Evolutionary conservation across 768 basidiomycete species (phyloP).

Genomic region (Clavulina sp.): DNA sequence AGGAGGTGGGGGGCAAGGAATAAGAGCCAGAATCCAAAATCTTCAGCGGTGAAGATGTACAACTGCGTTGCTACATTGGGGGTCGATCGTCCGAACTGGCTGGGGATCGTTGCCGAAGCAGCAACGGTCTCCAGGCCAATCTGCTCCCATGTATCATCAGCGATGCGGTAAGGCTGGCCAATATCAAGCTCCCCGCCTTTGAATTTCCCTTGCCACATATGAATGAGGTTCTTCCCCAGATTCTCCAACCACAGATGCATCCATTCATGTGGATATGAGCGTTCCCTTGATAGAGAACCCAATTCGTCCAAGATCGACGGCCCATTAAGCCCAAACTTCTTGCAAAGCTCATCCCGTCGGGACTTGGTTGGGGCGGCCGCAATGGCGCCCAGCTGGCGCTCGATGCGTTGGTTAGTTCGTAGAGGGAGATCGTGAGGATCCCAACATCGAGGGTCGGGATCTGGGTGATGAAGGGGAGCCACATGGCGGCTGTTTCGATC

Average conservation of each 20-base stretch:
- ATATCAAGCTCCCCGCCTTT: neutral
- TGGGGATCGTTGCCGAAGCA: constrained; percentile 6
- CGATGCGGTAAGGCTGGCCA: neutral
- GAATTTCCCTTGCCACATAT: constrained; percentile 6
- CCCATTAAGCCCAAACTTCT: constrained; percentile 8
- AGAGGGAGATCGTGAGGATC: constrained; percentile 22
- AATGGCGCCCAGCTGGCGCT: neutral
- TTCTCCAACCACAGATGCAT: constrained; percentile 14
- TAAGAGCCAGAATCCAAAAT: constrained; percentile 14
- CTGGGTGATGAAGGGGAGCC: constrained; percentile 13
- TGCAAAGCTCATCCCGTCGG: neutral
- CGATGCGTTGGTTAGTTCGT: constrained; percentile 14
- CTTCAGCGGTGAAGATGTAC: constrained; percentile 12
- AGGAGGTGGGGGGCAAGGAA: constrained; percentile 8
- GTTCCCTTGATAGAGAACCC: constrained; percentile 2
- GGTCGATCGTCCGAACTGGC: constrained; percentile 2
- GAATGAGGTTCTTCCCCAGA: neutral
- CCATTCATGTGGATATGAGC: constrained; percentile 6
- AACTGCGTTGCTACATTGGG: constrained; percentile 5
- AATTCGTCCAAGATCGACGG: neutral
- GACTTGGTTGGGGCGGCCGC: neutral
- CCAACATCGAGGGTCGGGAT: constrained; percentile 12
- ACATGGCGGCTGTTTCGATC: constrained; percentile 10
- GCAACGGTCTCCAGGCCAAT: constrained; percentile 4
- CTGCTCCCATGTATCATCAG: neutral